Evolutionary conservation across 2,329 filamentous ascomycete species (phyloP).

Genomic region (Botrytis aclada): DNA sequence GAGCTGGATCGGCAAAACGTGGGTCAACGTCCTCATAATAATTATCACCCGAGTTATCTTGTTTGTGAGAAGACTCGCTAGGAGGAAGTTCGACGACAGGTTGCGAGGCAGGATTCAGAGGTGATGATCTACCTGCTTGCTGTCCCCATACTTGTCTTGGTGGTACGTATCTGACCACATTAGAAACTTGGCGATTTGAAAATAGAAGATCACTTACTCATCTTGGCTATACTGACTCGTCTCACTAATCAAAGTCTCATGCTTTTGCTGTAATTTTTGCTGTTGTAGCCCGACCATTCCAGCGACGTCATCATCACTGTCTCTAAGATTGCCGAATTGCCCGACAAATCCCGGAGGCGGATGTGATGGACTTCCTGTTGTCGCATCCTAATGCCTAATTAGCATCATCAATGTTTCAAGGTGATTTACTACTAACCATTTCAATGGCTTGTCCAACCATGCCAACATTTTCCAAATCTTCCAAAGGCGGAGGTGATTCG

Average conservation of each 20-base stretch:
- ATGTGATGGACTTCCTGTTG: constrained; percentile 50
- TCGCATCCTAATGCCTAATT: constrained; percentile 49
- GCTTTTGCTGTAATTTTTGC: constrained; percentile 42
- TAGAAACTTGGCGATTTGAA: constrained; percentile 21
- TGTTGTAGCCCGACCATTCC: constrained; percentile 73
- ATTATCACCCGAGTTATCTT: constrained; percentile 38
- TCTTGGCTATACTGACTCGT: constrained; percentile 70
- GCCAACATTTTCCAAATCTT: constrained; percentile 41
- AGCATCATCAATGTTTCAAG: neutral
- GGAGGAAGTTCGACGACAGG: constrained; percentile 42
- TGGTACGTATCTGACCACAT: constrained; percentile 46
- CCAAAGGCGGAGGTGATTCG: constrained; percentile 62
- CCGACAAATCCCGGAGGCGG: constrained; percentile 43
- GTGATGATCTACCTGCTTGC: constrained; percentile 45
- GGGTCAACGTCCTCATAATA: constrained; percentile 97
- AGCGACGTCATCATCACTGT: constrained; percentile 68
- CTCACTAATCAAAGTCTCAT: constrained; percentile 58
- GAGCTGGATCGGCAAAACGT: constrained; percentile 61
- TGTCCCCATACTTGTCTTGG: constrained; percentile 54
- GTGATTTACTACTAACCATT: constrained; percentile 49
- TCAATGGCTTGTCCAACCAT: constrained; percentile 66
- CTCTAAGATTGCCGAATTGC: constrained; percentile 49
- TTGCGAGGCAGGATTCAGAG: constrained; percentile 41
- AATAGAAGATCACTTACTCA: constrained; percentile 56
- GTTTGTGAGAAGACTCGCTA: constrained; percentile 37